Base-by-base conservation (phyloP, 2,329 filamentous ascomycete genomes). In the Trichoderma sp. region DNA sequence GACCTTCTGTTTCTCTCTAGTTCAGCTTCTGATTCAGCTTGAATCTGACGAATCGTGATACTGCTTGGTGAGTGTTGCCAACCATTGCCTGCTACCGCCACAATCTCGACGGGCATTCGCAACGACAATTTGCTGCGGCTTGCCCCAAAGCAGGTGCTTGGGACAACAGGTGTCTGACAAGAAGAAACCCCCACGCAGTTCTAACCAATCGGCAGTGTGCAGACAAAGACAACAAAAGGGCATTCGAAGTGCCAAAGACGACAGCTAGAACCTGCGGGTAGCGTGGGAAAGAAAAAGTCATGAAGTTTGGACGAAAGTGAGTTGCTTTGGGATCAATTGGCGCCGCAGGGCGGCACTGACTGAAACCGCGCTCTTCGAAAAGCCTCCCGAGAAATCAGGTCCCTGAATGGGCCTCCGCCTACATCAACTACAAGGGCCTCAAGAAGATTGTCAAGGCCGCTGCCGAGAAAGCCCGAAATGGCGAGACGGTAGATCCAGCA, bases 381-480 rank as follows among this genome's bases (percentile, higher is more conserved):
- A 63, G 87, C 74, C 83, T 96, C 63, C 86, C 91, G 19, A 87
- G 90, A 55, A 93, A 93, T 74, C 90, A 94, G 79, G 91, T 95
- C 73, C 92, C 91, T 55, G 91, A 94, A 79, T 96, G 92, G 92
- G 89, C 90, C 61, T 83, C 88, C 65, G 88, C 84, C 39, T 96
- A 96, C 75, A 93, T 95, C 81, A 88, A 95, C 79, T 96, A 96
- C 82, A 95, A 94, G 75, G 88, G 89, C 71, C 82, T 98, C 72
- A 99, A 99, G 83, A 97, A 95, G 81, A 86, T 97, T 69, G 93
- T 99, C 80, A 98, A 97, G 72, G 86, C 89, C 14, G 89, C 90
- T 41, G 84, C 87, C 66, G 82, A 85, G 69, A 85, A 86, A 67
- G 82, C 82, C 15, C 89, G 88, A 74, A 83, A 86, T 73, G 90